Base-by-base conservation (phyloP, 2,329 filamentous ascomycete species). In the Beauveria caledonica region DNA sequence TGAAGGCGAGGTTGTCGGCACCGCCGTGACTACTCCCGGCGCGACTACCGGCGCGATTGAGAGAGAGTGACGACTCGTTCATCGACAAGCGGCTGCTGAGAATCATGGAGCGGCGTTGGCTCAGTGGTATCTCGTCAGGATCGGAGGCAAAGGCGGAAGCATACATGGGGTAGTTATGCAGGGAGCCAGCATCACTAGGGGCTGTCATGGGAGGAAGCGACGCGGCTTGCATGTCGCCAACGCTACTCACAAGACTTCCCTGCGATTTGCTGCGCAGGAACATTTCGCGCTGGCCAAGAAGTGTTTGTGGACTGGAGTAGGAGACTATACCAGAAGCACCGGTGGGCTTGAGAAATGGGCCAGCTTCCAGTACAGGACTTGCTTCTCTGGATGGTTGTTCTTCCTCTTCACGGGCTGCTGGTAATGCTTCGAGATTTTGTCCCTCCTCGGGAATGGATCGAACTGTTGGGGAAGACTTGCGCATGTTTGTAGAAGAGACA, bases 61-160 rank as follows among this genome's bases (percentile, higher is more conserved):
- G 51, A 5, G 63, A 56, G 46, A 55, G 58, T 51, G 51, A 44
- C 15, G 60, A 62, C 7, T 45, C 50, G 5, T 45, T 51, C 45
- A 69, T 72, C 45, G 66, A 66, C 63, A 74, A 70, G 52, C 76
- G 63, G 66, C 77, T 80, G 63, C 70, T 78, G 46, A 82, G 80
- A 36, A 82, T 83, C 60, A 89, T 83, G 50, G 82, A 75, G 60
- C 80, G 81, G 48, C 89, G 85, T 66, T 88, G 83, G 46, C 84
- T 87, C 19, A 94, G 78, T 0, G 89, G 86, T 65, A 93, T 78
- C 60, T 92, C 83, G 62, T 92, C 89, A 1, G 80, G 76, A 64
- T 84, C 81, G 19, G 76, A 68, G 21, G 69, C 70, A 9, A 69
- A 62, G 60, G 66, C 64, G 21, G 69, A 63, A 44, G 67, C 62